Percentiles rank a stretch among this genome's conserved stretches.
phyloP scores from a whole-genome alignment of 1,284 basidiomycete species.

The Ustanciosporium gigantosporum region DNA sequence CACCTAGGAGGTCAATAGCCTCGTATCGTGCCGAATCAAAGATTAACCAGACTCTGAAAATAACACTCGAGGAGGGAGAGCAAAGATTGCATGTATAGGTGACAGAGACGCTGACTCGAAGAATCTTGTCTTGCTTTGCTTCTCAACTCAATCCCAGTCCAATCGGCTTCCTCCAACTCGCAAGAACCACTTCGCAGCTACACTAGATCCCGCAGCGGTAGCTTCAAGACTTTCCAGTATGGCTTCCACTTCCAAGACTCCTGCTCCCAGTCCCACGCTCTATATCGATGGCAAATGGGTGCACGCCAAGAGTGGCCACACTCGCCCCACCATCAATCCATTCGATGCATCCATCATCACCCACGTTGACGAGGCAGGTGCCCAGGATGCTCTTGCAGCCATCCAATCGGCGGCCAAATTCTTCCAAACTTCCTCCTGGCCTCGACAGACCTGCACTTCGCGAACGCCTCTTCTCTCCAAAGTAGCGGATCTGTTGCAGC shows the following conservation, averaged over 20 bases:
- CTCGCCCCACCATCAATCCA: slow-evolving; percentile 55
- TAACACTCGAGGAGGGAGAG: slow-evolving; percentile 3
- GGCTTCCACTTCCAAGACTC: slow-evolving; percentile 31
- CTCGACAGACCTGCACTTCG: slow-evolving; percentile 34
- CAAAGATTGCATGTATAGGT: neutral
- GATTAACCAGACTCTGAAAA: slow-evolving; percentile 48
- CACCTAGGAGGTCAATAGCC: slow-evolving; percentile 41
- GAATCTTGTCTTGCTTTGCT: neutral
- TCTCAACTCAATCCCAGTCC: no score
- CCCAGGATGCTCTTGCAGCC: slow-evolving; percentile 50
- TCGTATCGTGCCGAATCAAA: slow-evolving; percentile 32
- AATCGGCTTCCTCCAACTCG: no score
- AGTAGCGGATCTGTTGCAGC: slow-evolving; percentile 55
- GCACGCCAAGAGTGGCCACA: slow-evolving; percentile 42
- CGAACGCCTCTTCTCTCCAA: slow-evolving; percentile 40
- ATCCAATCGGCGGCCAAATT: slow-evolving; percentile 45
- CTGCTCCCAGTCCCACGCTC: slow-evolving; percentile 52
- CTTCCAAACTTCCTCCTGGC: slow-evolving; percentile 48
- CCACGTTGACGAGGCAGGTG: slow-evolving; percentile 52
- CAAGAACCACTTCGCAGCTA: neutral
- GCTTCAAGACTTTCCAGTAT: slow-evolving; percentile 40
- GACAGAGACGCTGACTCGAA: neutral
- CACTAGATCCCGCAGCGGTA: slow-evolving; percentile 19
- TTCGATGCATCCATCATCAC: slow-evolving; percentile 46
- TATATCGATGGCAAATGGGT: slow-evolving; percentile 58